Evolutionary conservation across 2,329 filamentous ascomycete species (phyloP).

Genomic region (Aspergillus intermedius): DNA sequence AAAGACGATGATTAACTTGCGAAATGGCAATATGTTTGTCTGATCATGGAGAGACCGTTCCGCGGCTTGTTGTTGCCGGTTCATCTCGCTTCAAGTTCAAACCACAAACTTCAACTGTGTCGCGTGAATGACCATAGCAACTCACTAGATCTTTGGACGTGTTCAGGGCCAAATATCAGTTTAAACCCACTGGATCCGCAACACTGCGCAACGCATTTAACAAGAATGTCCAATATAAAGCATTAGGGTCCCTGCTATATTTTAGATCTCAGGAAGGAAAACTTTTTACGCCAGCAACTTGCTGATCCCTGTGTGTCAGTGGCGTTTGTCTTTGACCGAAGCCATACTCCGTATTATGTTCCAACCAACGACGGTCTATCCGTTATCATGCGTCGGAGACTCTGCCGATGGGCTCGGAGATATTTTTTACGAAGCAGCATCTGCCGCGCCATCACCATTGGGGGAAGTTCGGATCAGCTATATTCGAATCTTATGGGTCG

Average conservation of each 20-base stretch:
- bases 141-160: neutral
- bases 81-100: slow-evolving; percentile 15
- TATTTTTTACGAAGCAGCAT: neutral
- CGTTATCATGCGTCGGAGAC: neutral
- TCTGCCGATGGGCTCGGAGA: neutral
- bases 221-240: neutral
- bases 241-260: neutral
- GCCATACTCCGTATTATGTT: neutral
- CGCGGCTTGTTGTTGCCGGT: slow-evolving; percentile 30
- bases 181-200: neutral
- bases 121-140: neutral
- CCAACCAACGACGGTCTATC: neutral
- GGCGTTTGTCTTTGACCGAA: neutral
- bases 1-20: slow-evolving; percentile 45
- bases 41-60: slow-evolving; percentile 49
- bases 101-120: neutral
- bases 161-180: neutral
- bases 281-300: neutral
- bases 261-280: neutral
- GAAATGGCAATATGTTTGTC: slow-evolving; percentile 50
- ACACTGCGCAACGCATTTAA: neutral
- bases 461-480: neutral
- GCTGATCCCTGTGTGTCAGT: neutral
- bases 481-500: neutral
- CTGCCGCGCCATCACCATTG: neutral